Evolutionary conservation across 495 filamentous ascomycete genomes (phyloP), one percentile per base, ranked within the genome.

Genomic region (Hypoxylon subgilvum): DNA sequence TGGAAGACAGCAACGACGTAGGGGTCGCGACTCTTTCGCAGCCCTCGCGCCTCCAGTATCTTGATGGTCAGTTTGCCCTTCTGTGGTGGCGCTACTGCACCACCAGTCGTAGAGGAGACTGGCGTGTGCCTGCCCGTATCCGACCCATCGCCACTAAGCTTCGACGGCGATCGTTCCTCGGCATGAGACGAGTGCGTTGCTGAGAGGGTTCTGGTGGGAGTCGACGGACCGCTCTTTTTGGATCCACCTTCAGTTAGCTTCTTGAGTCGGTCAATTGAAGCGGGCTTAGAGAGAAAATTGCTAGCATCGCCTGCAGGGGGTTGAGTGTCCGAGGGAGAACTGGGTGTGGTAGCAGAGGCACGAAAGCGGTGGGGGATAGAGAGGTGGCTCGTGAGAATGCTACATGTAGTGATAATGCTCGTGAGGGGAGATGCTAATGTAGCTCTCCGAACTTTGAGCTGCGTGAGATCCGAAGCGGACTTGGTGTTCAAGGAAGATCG

Each of bases 1-100:
- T 98, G 94, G 65, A 97, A 98, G 18, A 96, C 92, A 34, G 91
- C 96, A 10, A 98, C 92, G 16, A 96, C 91, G 67, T 97, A 98
- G 1, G 94, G 94, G 65, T 96, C 88, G 31, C 84, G 82, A 68
- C 91, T 91, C 8, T 86, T 89, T 44, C 87, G 82, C 19, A 98
- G 73, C 2, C 89, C 90, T 63, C 89, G 82, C 25, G 87, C 94
- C 73, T 96, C 90, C 48, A 84, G 76, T 23, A 98, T 92, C 57
- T 87, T 90, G 48, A 98, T 89, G 23, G 88, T 88, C 14, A 98
- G 79, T 71, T 96, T 96, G 19, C 94, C 94, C 69, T 89, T 94
- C 18, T 90, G 80, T 8, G 86, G 78, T n/a, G 87, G 88, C 5
- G 91, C 86, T 4, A 86, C 80, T 0, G 85, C 80, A 9, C 76